Conservation (phyloP, 768 basidiomycete species). For the Rhizopogon vulgaris region DNA sequence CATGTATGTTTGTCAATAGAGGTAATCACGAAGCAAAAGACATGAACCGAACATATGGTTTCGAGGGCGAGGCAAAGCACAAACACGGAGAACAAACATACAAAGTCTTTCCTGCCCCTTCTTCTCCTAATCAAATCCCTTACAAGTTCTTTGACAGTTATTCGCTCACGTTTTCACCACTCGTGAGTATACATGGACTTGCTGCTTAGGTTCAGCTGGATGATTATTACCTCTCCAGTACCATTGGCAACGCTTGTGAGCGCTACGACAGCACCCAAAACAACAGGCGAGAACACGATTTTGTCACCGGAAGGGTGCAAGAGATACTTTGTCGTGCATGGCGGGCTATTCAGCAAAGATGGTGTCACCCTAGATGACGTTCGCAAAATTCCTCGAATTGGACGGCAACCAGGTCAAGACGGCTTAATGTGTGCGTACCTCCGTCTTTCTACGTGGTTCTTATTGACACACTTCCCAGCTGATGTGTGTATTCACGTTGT, state of each 20-base stretch:
- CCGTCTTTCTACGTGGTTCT: neutral
- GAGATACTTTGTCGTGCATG: conserved; percentile 93
- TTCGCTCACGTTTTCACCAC: conserved; percentile 93
- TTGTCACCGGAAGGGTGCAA: conserved; percentile 78
- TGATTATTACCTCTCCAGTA: conserved; percentile 41
- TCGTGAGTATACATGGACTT: conserved; percentile 40
- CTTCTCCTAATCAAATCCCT: neutral
- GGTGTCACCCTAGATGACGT: conserved; percentile 93
- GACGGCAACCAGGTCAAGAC: conserved; percentile 88
- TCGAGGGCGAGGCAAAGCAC: conserved; percentile 93
- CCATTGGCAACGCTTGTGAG: conserved; percentile 84
- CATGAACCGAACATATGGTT: conserved; percentile 93
- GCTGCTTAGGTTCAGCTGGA: neutral
- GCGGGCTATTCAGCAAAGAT: conserved; percentile 94
- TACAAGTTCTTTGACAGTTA: conserved; percentile 40
- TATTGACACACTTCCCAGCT: conserved; percentile 32
- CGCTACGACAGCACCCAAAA: conserved; percentile 54
- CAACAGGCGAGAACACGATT: conserved; percentile 44
- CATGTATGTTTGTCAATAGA: conserved; percentile 86
- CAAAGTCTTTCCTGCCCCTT: conserved; percentile 45
- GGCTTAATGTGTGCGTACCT: conserved; percentile 82
- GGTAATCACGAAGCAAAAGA: conserved; percentile 97
- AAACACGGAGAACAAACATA: conserved; percentile 96
- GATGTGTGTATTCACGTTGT: conserved; percentile 40
- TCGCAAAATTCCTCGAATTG: conserved; percentile 79